Evolutionary conservation across 2,329 filamentous ascomycete genomes (phyloP), one percentile per base, ranked within the genome.

Genomic region (Aspergillus pseudoterreus): DNA sequence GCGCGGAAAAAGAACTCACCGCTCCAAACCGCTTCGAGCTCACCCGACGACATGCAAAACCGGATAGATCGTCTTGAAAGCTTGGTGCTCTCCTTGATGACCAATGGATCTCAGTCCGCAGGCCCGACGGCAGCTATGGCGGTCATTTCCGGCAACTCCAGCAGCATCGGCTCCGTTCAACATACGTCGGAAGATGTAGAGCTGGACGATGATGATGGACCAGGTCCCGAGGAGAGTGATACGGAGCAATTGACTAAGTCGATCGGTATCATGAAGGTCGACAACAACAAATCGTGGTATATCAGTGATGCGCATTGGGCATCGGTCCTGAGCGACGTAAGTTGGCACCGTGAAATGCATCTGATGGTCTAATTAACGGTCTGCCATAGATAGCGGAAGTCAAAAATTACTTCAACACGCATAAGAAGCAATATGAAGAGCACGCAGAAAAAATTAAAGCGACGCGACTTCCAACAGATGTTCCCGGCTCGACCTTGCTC

Each of bases 11-110:
- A 90, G 79, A 85, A 71, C 51, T 62, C 63, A 8, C 61, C 72
- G 35, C 78, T 77, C 65, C 82, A 86, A 71, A 81, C 74, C 49
- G 60, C 74, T 47, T 74, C 82, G 73, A 78, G 80, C 51, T 78
- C 81, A 61, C 90, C 92, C 45, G 92, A 96, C 79, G 92, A 96
- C 72, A 96, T 97, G 92, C 92, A 97, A 76, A 95, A 95, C 68
- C 88, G 94, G 69, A 97, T 97, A 75, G 92, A 97, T 76, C 84
- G 92, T 63, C 80, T 97, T 59, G 92, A 97, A 79, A 88, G 89
- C 62, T 77, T 97, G 69, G 92, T 97, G 55, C 75, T 97, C 58
- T 95, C 90, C 24, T 73, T 97, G 66, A 96, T 97, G 92, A 92
- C 92, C 66, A 92, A 89, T 69, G 90, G 90, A 51, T 81, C 79